Base-by-base conservation (phyloP, 1,284 basidiomycete genomes). In the Lentinula novae-zelandiae region DNA sequence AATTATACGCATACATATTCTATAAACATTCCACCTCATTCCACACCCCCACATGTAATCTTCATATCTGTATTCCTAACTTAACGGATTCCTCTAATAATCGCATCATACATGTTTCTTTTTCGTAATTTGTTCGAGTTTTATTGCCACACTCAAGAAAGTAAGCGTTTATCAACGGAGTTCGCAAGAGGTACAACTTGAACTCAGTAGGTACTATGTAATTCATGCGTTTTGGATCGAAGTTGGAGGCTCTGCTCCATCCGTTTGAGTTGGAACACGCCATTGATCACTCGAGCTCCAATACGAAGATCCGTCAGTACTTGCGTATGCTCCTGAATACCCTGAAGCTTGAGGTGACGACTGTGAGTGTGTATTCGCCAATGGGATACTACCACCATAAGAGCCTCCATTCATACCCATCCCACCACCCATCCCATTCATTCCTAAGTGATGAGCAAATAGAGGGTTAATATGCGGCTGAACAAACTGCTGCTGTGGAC, bases 381-480 rank as follows among this genome's bases (percentile, higher is more conserved):
- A 10, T 20, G 40, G 40, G 2, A 20, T 15, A 46, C 9, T 27
- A 38, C 22, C 22, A 7, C 22, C 22, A 7, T 46, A 56, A 6
- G 39, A 40, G 33, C 53, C 53, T 17, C 27, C 42, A n/a, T 42
- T 42, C 54, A 56, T 56, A 10, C 22, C 53, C 22, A 54, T 42
- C 20, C 53, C 27, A 10, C 33, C 10, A 55, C 36, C 50, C 42
- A 53, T 40, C 13, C 60, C 40, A 46, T 22, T 38, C 62, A 63
- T 48, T 39, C 62, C 55, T 36, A 62, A 64, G 40, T 58, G 60
- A 38, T 60, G 59, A 33, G 78, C 78, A 71, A 92, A 92, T 12
- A 85, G 80, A 12, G 90, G 90, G 70, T 92, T 91, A 65, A 91
- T 89, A 68, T 92, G 90, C n/a, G 90, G 90, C 66, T 90, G 89